Evolutionary conservation across 441 rosid genomes (phyloP).

Genomic region (Mallotus japonicus): DNA sequence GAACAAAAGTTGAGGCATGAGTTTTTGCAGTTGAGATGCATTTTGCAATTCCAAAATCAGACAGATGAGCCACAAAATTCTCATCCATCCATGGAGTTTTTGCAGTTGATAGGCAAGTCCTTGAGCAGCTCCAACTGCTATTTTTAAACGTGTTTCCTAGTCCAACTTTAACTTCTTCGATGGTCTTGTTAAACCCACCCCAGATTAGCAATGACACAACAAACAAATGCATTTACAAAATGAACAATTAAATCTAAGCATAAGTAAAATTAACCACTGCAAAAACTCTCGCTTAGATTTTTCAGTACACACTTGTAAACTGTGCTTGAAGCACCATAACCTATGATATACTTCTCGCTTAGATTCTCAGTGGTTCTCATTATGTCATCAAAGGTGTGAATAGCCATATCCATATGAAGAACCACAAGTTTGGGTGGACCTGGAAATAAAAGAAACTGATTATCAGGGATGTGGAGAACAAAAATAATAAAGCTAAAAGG

Average conservation of each 20-base stretch:
- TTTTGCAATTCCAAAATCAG: constrained; percentile 94
- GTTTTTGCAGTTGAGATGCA: constrained; percentile 66
- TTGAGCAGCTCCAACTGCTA: constrained; percentile 91
- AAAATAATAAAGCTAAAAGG: too few relatives aligned
- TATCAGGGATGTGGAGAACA: not conserved
- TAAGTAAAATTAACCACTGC: too few relatives aligned
- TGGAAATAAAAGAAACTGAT: constrained; percentile 21
- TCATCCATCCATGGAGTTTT: constrained; percentile 82
- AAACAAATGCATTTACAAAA: not conserved
- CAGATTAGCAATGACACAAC: not conserved
- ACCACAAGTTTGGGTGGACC: constrained; percentile 83
- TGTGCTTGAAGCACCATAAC: constrained; percentile 90
- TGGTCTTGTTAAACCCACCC: constrained; percentile 47
- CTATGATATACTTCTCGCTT: constrained; percentile 70
- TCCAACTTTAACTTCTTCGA: constrained; percentile 80
- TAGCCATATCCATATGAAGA: constrained; percentile 97
- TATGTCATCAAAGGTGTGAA: constrained; percentile 83
- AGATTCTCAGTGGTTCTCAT: constrained; percentile 86
- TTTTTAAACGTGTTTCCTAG: constrained; percentile 84
- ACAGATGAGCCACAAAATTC: constrained; percentile 77
- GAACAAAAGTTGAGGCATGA: constrained; percentile 79
- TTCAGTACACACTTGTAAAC: constrained; percentile 77
- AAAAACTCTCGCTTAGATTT: too few relatives aligned
- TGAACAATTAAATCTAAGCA: not conserved
- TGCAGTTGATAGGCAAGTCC: constrained; percentile 97